Evolutionary conservation across 2,329 filamentous ascomycete species (phyloP), one percentile per base, ranked within the genome.

Genomic region (Gnomoniopsis smithogilvyi): DNA sequence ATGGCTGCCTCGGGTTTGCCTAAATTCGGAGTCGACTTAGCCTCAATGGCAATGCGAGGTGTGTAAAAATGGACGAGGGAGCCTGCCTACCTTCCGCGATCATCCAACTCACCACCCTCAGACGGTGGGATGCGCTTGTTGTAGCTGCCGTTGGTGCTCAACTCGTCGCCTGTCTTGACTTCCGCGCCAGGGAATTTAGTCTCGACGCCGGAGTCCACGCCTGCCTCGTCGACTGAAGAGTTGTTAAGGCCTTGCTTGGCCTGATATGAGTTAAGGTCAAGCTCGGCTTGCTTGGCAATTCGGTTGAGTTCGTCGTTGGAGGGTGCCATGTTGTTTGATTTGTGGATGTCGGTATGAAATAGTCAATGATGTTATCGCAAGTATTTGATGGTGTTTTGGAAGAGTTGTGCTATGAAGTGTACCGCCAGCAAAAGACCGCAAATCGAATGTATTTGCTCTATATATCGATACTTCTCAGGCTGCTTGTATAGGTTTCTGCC

Each of bases 251-350:
- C 78, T 1, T 77, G 79, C 69, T 80, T 81, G 64, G 77, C 68
- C 63, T 78, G 72, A 65, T 79, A 77, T 14, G 70, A 75, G 72
- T 80, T 80, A 57, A 80, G 72, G 64, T 80, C 77, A 54, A 67
- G 67, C 71, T 81, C 77, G 48, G 79, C 77, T 65, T 78, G 67
- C 36, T 74, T 68, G 58, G 78, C 74, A 56, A 81, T 76, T 55
- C 75, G 66, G 61, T 74, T 72, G 58, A 77, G 73, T 60, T 76
- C 70, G 33, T 75, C 68, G 65, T 68, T 58, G 46, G 59, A 53
- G 14, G 59, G 55, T 46, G 61, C 54, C 59, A 63, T 62, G 24
- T 33, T 61, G 45, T 30, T 7, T 50, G 55, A 2, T 46, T 12
- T 45, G 22, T 17, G 21, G 22, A 21, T 30, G 22, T 34, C 19